Evolutionary conservation across 202 grass and related monocot genomes (phyloP), one percentile per base, ranked within the genome.

Genomic region (Saccharum hybrid): DNA sequence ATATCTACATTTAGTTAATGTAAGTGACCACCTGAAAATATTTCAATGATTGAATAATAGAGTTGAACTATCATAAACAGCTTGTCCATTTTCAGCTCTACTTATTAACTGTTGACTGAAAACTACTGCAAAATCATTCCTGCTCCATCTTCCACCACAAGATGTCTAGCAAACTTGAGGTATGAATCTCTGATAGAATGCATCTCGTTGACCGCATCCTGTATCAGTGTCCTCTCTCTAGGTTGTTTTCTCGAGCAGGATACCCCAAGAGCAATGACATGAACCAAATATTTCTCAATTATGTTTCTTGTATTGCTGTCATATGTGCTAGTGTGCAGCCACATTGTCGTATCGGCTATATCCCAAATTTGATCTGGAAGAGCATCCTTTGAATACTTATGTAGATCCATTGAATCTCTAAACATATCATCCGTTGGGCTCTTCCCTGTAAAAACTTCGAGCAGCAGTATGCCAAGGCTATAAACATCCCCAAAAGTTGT

Each of bases 221-320:
- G 22, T 11, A 90, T 83, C 11, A 19, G 8, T 26, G 39, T 83
- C 23, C 88, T 40, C 7, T 79, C 78, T 40, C 37, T 65, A 15
- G 88, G 73, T 2, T 81, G 66, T 10, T 49, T 19, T 56, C 66
- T 85, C 3, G 82, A 90, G 85, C 88, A 93, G 23, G 83, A 78
- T 23, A 90, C 14, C 3, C 74, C 85, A 30, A 90, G 38, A 4
- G 36, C 23, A 45, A 86, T 68, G 2, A 74, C 60, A 12, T 67
- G 66, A 49, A 33, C 33, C 63, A 93, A 79, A 22, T 49, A 43
- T 11, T 43, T 43, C 5, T 68, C 5, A 22, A 21, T 63, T 67
- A 40, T 88, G 3, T 36, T 52, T 45, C 49, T 63, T 42, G 14
- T 66, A 22, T 5, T 45, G n/a, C 2, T 46, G 4, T 43, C 52